A percentile compares a stretch with the other conserved stretches of the same genome.
Evolutionary conservation across 371 early-diverging fungal genomes (phyloP).

Genomic region (Ordospora colligata): DNA sequence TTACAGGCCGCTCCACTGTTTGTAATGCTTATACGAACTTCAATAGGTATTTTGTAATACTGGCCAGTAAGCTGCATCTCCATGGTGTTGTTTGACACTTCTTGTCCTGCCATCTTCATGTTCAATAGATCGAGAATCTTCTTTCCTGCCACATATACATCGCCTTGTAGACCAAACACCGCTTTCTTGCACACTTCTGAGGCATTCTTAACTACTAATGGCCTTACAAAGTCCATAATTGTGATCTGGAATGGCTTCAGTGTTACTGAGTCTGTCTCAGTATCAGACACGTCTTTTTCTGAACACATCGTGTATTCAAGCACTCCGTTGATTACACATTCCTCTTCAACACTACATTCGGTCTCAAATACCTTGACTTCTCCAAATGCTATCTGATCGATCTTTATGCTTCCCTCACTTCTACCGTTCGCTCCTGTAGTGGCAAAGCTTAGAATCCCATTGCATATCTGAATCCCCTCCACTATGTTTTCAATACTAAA

Average conservation of each 20-base stretch:
- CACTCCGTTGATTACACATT: constrained; percentile 30
- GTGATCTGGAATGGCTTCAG: constrained; percentile 41
- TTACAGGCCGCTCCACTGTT: neutral
- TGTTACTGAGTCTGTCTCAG: constrained; percentile 36
- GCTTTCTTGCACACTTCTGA: neutral
- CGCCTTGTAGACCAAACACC: constrained; percentile 1
- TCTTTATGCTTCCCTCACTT: neutral
- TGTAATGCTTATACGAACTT: constrained; percentile 3
- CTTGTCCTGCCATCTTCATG: constrained; percentile 24
- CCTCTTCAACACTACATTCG: constrained; percentile 11
- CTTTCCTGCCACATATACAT: constrained; percentile 8
- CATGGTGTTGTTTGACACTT: neutral
- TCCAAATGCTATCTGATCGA: neutral
- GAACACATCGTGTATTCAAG: constrained; percentile 42
- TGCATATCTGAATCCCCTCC: constrained; percentile 22
- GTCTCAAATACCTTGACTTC: neutral
- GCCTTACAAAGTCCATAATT: constrained; percentile 42
- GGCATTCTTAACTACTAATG: neutral
- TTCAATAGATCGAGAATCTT: constrained; percentile 32
- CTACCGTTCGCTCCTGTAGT: neutral
- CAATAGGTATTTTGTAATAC: constrained; percentile 3
- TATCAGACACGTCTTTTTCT: constrained; percentile 36
- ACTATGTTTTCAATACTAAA: constrained; percentile 33
- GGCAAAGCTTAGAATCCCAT: constrained; percentile 21
- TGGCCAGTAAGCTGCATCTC: neutral